Base-by-base conservation (phyloP, 2,329 filamentous ascomycete genomes). In the Neoascochyta sp. region DNA sequence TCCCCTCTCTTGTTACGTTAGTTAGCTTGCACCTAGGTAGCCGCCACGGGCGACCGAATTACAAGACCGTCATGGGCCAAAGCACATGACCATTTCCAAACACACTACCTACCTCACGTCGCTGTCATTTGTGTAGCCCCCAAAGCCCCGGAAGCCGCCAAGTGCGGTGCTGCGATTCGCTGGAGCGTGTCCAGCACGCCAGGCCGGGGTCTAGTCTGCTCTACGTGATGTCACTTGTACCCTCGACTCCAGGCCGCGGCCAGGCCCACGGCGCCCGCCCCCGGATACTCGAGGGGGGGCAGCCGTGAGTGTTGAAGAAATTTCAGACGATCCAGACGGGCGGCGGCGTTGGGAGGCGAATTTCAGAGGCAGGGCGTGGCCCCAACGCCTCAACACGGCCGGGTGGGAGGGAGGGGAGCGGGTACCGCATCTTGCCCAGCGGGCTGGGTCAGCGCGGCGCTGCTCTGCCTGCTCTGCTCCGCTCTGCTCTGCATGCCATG, bases 281-380 rank as follows among this genome's bases (percentile, higher is more conserved):
- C 24, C 22, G 7, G 22, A n/a, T 29, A 9, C 18, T 27, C 22
- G 41, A 22, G 27, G 29, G 36, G 28, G 33, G 34, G 36, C 31
- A 32, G 32, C 25, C 32, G 20, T 29, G 33, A 39, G 38, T 16
- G 25, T 25, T 22, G 39, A 46, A 50, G 43, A 50, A 27, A 41
- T 51, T 51, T 47, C 39, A 27, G 30, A 30, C 29, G 40, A 51
- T 45, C 34, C 39, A 48, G 39, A 41, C 27, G 34, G 30, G 17
- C 39, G 41, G 41, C 34, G 28, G 36, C 41, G 14, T 24, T 15
- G 33, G 36, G 36, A 43, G 39, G 36, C 39, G 36, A 36, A 30
- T 24, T 21, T 19, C 22, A 19, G 30, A 21, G 28, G 34, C 33
- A 35, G n/a, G n/a, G n/a, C n/a, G n/a, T n/a, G n/a, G n/a, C n/a